Evolutionary conservation across 371 early-diverging fungal species (phyloP).

Genomic region (Mucor circinelloides): DNA sequence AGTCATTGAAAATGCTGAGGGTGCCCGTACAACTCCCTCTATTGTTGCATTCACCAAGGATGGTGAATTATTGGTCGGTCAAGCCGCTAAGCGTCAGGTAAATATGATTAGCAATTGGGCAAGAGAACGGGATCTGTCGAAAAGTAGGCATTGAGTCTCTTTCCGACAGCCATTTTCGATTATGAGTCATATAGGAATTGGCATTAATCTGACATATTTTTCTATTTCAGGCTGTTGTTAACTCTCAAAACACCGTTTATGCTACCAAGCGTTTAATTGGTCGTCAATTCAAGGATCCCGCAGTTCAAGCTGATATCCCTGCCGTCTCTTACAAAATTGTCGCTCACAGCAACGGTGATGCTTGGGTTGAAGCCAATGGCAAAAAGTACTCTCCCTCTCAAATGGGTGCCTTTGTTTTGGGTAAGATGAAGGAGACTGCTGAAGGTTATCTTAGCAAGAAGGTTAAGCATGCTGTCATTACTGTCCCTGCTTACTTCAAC

Average conservation of each 20-base stretch:
- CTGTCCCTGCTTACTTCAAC: conserved; percentile 79
- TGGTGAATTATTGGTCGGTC: conserved; percentile 93
- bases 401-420: conserved; percentile 92
- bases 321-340: conserved; percentile 92
- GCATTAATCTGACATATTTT: neutral
- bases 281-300: conserved; percentile 86
- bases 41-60: conserved; percentile 94
- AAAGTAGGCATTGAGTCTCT: neutral
- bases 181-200: neutral
- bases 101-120: neutral
- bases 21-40: conserved; percentile 97
- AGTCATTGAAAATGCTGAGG: conserved; percentile 97
- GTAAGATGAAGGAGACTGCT: conserved; percentile 96
- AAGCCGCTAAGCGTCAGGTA: conserved; percentile 95
- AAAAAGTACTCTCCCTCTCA: conserved; percentile 96
- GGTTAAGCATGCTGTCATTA: conserved; percentile 91
- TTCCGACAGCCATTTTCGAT: neutral
- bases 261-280: conserved; percentile 98
- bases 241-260: conserved; percentile 94
- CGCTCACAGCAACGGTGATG: conserved; percentile 92
- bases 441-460: conserved; percentile 83
- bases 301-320: conserved; percentile 84
- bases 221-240: conserved; percentile 78
- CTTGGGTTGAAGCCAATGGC: conserved; percentile 95
- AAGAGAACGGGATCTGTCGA: neutral